Conservation (phyloP, 202 grass and related monocot species). For the Musa balbisiana region DNA sequence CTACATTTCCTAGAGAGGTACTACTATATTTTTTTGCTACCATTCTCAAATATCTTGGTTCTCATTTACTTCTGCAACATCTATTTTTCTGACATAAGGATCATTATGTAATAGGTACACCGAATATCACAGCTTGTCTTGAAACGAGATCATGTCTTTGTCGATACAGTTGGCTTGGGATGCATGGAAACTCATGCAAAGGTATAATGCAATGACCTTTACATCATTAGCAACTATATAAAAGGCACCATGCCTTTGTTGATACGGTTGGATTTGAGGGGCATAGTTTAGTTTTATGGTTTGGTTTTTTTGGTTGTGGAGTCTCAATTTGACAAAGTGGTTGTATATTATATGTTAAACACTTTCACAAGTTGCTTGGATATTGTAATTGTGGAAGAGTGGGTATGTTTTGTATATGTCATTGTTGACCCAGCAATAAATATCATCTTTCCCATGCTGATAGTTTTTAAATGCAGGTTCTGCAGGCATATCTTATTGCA, state of each 20-base stretch:
- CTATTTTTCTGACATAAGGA: not conserved
- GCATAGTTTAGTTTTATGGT: too few relatives aligned
- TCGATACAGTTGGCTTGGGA: conserved; percentile 83
- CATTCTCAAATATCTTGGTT: not conserved
- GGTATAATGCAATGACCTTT: conserved; percentile 25
- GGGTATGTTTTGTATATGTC: too few relatives aligned
- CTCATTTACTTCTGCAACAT: not conserved
- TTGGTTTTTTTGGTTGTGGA: too few relatives aligned
- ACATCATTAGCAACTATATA: too few relatives aligned
- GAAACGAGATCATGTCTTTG: conserved; percentile 75
- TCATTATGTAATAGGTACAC: conserved; percentile 46
- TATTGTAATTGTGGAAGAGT: too few relatives aligned
- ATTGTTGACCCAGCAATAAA: too few relatives aligned
- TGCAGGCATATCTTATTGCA: conserved; percentile 54
- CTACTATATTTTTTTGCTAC: not conserved
- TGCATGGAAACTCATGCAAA: conserved; percentile 73
- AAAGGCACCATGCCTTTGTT: not conserved
- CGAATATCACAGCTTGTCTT: conserved; percentile 89
- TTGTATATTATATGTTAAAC: too few relatives aligned
- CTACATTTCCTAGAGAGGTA: conserved; percentile 95
- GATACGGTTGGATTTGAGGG: not conserved
- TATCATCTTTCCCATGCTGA: not conserved
- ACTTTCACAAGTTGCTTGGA: too few relatives aligned
- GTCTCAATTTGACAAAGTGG: too few relatives aligned
- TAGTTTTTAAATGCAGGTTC: conserved; percentile 43